These are phyloP conservation scores for Trichoderma erinaceum DNA, from an alignment of 495 filamentous ascomycete species.

Conservation along the genomic window DNA sequence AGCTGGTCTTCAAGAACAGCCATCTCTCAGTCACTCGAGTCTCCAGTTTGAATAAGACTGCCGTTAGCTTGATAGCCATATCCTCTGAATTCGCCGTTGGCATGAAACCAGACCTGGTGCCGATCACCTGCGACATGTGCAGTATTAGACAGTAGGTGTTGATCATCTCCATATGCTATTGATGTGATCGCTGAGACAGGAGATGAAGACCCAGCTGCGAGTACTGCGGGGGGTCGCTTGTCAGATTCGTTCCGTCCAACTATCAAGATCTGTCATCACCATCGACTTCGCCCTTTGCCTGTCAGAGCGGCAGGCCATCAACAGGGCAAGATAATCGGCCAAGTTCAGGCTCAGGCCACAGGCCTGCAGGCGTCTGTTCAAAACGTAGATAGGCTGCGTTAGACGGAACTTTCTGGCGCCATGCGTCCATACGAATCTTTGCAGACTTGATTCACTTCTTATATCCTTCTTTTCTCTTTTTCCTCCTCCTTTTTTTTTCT, in stretches of 20 bases:
- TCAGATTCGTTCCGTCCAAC: background rate
- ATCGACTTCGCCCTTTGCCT: background rate
- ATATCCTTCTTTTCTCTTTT: no score
- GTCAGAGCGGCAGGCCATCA: background rate
- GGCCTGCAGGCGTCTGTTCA: conserved; percentile 2
- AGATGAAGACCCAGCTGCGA: background rate
- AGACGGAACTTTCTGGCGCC: background rate
- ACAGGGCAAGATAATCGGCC: background rate
- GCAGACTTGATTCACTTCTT: no score
- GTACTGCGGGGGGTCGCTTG: conserved; percentile 8
- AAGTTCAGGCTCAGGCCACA: background rate
- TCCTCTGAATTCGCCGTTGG: conserved; percentile 1
- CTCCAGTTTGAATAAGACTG: background rate
- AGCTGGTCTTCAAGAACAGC: background rate
- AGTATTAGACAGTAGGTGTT: conserved; percentile 5
- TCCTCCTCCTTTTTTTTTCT: no score
- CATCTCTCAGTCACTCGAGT: background rate
- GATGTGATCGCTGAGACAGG: background rate
- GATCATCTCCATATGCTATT: background rate
- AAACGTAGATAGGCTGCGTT: background rate
- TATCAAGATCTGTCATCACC: background rate
- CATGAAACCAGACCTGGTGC: conserved; percentile 6
- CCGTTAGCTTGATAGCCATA: background rate
- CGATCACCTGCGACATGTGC: conserved; percentile 12
- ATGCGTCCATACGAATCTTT: background rate